phyloP scores from a whole-genome alignment of 1,284 basidiomycete species.

The Phylloboletellus chloephorus region DNA sequence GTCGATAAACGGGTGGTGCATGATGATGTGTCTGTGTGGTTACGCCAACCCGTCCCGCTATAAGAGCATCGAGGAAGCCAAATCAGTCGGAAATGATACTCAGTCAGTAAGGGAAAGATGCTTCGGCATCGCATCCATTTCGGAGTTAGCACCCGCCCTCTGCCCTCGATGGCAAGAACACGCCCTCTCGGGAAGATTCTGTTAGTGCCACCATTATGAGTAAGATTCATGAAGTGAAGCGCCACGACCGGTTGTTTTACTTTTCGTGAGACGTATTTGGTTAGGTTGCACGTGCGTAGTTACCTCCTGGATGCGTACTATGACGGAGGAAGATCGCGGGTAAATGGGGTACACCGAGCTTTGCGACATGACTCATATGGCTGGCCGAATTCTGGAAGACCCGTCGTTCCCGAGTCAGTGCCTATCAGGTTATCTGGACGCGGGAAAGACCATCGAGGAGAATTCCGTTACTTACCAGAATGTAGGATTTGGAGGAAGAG shows the following conservation, averaged over 20 bases:
- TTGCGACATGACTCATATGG: slow-evolving; percentile 2
- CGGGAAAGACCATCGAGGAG: background rate
- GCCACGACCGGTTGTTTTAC: slow-evolving; percentile 7
- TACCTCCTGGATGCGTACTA: background rate
- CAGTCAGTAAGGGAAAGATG: background rate
- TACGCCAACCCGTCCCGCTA: slow-evolving; percentile 3
- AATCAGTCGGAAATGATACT: slow-evolving; percentile 5
- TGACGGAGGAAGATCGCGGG: background rate
- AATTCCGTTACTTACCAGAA: slow-evolving; percentile 9
- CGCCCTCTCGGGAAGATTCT: slow-evolving; percentile 1
- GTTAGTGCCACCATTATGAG: slow-evolving; percentile 7
- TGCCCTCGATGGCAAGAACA: slow-evolving; percentile 3
- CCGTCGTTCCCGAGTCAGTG: background rate
- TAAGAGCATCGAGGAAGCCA: slow-evolving; percentile 9
- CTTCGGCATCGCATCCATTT: slow-evolving; percentile 7
- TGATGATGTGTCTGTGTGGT: slow-evolving; percentile 4
- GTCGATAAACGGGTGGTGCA: slow-evolving; percentile 24
- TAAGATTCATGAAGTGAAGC: slow-evolving; percentile 9
- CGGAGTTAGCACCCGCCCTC: slow-evolving; percentile 5
- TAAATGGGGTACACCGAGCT: background rate
- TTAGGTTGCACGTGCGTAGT: background rate
- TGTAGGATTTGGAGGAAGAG: background rate
- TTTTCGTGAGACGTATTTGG: background rate
- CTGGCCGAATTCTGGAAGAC: background rate
- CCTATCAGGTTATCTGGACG: background rate